These are phyloP conservation scores for Debaryomycetaceae sp. DNA, from an alignment of 1,139 yeast genomes.

Conservation along the genomic window DNA sequence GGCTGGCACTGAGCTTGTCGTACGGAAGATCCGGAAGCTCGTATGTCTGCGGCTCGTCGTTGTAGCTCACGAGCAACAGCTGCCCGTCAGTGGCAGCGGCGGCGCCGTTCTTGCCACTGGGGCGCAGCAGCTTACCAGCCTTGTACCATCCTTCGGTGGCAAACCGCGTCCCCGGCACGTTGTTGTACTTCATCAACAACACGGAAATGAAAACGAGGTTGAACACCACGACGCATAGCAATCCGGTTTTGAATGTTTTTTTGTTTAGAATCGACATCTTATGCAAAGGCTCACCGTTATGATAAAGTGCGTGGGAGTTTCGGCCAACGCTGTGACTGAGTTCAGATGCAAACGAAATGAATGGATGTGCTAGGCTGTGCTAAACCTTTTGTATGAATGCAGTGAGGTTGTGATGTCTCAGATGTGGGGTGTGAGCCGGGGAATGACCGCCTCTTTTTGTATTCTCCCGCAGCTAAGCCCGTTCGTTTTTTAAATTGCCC, in stretches of 20 bases:
- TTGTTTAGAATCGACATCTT: no score
- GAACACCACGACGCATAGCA: conserved; percentile 2
- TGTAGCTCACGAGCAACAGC: background rate
- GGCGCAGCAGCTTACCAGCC: background rate
- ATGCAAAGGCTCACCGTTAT: no score
- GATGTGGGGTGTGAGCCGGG: no score
- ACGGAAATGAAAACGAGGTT: conserved; percentile 5
- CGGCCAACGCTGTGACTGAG: no score
- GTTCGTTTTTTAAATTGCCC: no score
- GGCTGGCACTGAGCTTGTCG: conserved; percentile 6
- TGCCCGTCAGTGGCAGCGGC: background rate
- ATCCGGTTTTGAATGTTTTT: background rate
- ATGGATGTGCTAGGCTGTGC: no score
- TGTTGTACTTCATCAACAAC: conserved; percentile 3
- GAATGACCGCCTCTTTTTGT: no score
- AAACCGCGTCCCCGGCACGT: conserved; percentile 4
- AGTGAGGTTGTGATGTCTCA: no score
- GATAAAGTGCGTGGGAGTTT: no score
- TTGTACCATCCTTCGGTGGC: background rate
- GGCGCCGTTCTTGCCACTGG: background rate
- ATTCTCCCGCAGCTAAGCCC: no score
- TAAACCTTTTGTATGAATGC: no score
- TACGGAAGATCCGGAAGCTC: conserved; percentile 4
- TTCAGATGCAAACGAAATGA: no score
- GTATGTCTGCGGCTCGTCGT: background rate